Evolutionary conservation across 1,284 basidiomycete species (phyloP).

Genomic region (Microbotryum silenes-acaulis): DNA sequence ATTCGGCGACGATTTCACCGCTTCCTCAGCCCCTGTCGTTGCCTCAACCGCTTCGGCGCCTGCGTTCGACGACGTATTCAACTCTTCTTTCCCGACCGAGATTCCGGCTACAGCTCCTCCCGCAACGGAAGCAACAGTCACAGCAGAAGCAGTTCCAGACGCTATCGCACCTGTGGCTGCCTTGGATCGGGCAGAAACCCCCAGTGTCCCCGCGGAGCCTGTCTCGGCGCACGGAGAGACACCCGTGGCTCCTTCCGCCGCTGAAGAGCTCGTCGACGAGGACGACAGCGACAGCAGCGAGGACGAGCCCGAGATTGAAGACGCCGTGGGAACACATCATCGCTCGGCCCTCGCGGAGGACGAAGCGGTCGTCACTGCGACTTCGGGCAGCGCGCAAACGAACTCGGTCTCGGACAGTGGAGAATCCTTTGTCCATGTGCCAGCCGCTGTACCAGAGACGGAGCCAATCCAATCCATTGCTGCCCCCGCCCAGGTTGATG

Average conservation of each 20-base stretch:
- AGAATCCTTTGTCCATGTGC: conserved; percentile 19
- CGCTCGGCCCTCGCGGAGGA: neutral
- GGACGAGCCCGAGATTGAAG: conserved; percentile 5
- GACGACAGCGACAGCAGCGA: conserved; percentile 1
- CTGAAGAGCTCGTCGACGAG: conserved; percentile 6
- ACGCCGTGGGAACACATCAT: neutral
- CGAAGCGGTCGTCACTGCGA: neutral
- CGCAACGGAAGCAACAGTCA: neutral
- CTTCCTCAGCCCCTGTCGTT: conserved; percentile 5
- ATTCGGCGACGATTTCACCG: conserved; percentile 20
- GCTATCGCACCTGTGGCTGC: no score
- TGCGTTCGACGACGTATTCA: conserved; percentile 37
- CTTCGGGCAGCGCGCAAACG: no score
- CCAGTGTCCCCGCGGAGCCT: no score
- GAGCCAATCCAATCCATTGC: neutral
- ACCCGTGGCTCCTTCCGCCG: neutral
- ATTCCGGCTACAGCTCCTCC: neutral
- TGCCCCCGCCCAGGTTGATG: no score
- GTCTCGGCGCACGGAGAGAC: neutral
- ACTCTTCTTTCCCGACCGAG: conserved; percentile 5
- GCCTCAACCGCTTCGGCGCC: conserved; percentile 25
- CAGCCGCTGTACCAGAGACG: neutral
- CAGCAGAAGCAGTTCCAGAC: no score
- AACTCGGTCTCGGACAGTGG: conserved; percentile 14
- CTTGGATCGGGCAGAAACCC: no score